Evolutionary conservation across 2,329 filamentous ascomycete species (phyloP).

Genomic region (Anisogramma anomala): DNA sequence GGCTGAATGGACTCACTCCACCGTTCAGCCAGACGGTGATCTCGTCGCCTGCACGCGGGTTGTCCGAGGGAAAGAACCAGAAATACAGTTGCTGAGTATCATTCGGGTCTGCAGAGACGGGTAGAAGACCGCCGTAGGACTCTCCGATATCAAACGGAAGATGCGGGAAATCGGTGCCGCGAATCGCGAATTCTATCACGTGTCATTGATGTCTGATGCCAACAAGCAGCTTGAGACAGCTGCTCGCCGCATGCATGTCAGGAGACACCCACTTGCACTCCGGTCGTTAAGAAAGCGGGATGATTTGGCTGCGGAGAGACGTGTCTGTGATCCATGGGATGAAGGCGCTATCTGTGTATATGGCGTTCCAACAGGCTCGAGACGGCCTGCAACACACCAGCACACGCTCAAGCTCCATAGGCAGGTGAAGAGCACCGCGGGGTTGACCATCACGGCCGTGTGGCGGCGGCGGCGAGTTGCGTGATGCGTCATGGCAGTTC

Average conservation of each 20-base stretch:
- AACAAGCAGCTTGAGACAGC: background rate
- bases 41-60: slow-evolving; percentile 37
- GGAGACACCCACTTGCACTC: background rate
- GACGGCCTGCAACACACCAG: too few relatives aligned
- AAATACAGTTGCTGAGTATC: slow-evolving; percentile 39
- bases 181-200: slow-evolving; percentile 41
- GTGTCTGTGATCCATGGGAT: too few relatives aligned
- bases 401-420: too few relatives aligned
- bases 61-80: slow-evolving; percentile 51
- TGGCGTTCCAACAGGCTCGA: too few relatives aligned
- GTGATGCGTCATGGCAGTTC: too few relatives aligned
- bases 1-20: too few relatives aligned
- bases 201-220: background rate
- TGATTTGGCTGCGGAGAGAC: background rate
- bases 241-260: too few relatives aligned
- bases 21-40: slow-evolving; percentile 49
- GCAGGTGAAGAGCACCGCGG: too few relatives aligned
- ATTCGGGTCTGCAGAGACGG: slow-evolving; percentile 37
- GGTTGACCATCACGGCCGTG: too few relatives aligned
- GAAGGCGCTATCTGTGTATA: too few relatives aligned
- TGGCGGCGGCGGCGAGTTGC: too few relatives aligned
- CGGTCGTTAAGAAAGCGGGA: background rate
- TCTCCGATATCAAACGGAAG: slow-evolving; percentile 55
- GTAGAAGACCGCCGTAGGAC: slow-evolving; percentile 49
- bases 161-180: slow-evolving; percentile 51